Conservation (phyloP, 208 protist species). For the Balamuthia mandrillaris region DNA sequence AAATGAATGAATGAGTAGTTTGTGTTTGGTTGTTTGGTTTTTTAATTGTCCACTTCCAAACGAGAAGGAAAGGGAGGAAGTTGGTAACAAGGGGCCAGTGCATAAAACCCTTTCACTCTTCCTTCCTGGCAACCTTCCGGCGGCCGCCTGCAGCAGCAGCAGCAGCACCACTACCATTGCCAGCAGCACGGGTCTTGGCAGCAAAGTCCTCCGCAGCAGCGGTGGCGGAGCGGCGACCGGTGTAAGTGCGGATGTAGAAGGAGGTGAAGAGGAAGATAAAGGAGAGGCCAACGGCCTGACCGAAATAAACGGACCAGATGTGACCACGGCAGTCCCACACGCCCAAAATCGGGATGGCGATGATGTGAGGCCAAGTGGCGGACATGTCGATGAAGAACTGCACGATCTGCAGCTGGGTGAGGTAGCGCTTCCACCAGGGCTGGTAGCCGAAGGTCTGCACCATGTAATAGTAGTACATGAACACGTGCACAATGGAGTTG, state of each 20-base stretch:
- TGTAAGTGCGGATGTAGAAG: slow-evolving; percentile 12
- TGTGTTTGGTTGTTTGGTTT: too few species aligned
- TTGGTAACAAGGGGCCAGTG: too few species aligned
- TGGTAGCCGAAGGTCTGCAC: not conserved
- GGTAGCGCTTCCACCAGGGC: slow-evolving; percentile 50
- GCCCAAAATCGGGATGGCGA: not conserved
- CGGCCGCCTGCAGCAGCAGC: too few species aligned
- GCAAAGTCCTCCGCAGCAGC: too few species aligned
- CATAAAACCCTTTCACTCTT: too few species aligned
- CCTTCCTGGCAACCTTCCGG: too few species aligned
- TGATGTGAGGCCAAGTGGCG: not conserved
- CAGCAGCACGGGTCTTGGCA: too few species aligned
- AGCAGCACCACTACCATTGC: too few species aligned
- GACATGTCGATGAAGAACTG: not conserved
- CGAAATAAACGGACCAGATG: not conserved
- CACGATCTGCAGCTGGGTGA: slow-evolving; percentile 28
- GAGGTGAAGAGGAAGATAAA: not conserved
- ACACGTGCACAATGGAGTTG: slow-evolving; percentile 41
- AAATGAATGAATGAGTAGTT: too few species aligned
- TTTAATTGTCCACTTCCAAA: too few species aligned
- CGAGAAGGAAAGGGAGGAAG: too few species aligned
- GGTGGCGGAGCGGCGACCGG: not conserved
- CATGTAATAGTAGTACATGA: slow-evolving; percentile 50
- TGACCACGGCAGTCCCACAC: not conserved
- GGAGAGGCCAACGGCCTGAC: not conserved